Percentiles rank a stretch among this genome's conserved stretches.
Evolutionary conservation across 1,139 yeast species (phyloP).

Genomic region (Taphrina wiesneri): DNA sequence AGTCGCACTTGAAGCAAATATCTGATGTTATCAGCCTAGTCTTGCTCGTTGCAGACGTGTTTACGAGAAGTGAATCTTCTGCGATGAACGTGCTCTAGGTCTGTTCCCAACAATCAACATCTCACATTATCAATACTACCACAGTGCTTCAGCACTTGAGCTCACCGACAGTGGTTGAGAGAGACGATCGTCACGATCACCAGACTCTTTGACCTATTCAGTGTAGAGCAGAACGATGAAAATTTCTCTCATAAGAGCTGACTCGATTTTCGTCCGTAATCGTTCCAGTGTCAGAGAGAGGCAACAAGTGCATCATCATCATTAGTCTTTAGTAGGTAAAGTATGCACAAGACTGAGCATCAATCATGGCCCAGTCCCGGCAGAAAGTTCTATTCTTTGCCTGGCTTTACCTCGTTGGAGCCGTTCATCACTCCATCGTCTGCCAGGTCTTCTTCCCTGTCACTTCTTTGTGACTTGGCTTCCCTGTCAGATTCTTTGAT

Average conservation of each 20-base stretch:
- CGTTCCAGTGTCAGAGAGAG: constrained; percentile 33
- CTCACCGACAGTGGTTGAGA: constrained; percentile 31
- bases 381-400: neutral
- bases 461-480: neutral
- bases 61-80: neutral
- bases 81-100: neutral
- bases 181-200: constrained; percentile 32
- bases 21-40: too few relatives aligned
- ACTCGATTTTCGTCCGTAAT: constrained; percentile 19
- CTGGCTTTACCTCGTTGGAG: constrained; percentile 17
- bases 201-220: constrained; percentile 28
- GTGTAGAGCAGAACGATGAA: constrained; percentile 22
- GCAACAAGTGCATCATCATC: constrained; percentile 4
- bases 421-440: constrained; percentile 30
- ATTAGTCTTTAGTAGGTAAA: neutral
- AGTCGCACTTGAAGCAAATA: too few relatives aligned
- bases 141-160: too few relatives aligned
- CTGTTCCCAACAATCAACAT: neutral
- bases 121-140: neutral
- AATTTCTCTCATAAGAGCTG: constrained; percentile 28
- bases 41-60: neutral
- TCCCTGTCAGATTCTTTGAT: constrained; percentile 7
- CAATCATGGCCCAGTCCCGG: too few relatives aligned
- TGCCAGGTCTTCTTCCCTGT: constrained; percentile 28
- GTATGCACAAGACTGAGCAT: neutral